Evolutionary conservation across 306 rosid species (phyloP).

Genomic region (Cucurbita pepo): DNA sequence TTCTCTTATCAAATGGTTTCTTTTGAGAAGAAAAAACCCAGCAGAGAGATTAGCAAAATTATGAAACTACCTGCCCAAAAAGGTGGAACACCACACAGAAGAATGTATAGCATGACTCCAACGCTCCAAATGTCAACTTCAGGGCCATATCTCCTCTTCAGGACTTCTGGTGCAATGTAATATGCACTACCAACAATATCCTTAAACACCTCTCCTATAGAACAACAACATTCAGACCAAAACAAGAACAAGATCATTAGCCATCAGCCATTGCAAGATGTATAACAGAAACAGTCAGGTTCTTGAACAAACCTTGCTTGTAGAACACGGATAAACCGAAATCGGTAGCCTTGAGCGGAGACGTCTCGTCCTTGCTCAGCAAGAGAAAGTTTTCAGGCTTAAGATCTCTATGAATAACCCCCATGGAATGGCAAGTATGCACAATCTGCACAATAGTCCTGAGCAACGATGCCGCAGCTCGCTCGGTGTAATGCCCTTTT

Average conservation of each 20-base stretch:
- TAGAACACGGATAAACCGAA: slow-evolving; percentile 87
- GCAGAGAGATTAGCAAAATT: neutral
- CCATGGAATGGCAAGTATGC: slow-evolving; percentile 90
- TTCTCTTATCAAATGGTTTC: neutral
- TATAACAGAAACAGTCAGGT: neutral
- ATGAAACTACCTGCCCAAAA: slow-evolving; percentile 68
- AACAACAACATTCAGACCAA: neutral
- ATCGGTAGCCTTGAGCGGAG: slow-evolving; percentile 93
- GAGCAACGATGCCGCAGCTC: slow-evolving; percentile 72
- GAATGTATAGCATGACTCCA: slow-evolving; percentile 89
- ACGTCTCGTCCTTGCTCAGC: slow-evolving; percentile 52
- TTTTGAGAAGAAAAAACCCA: neutral
- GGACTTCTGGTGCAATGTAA: slow-evolving; percentile 94
- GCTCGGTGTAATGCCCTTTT: slow-evolving; percentile 87
- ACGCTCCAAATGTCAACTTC: slow-evolving; percentile 97
- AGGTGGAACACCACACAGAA: slow-evolving; percentile 84
- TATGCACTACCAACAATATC: slow-evolving; percentile 90
- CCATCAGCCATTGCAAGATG: neutral
- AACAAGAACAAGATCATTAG: neutral
- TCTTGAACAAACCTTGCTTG: slow-evolving; percentile 67
- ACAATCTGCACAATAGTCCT: slow-evolving; percentile 84
- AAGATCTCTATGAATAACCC: slow-evolving; percentile 91
- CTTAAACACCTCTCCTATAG: slow-evolving; percentile 64
- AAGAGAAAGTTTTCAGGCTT: slow-evolving; percentile 98
- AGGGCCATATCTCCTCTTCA: slow-evolving; percentile 81